These are phyloP conservation scores for Physcomitrium patens DNA, from an alignment of 225 moss, liverwort and hornwort genomes.

Conservation along the genomic window DNA sequence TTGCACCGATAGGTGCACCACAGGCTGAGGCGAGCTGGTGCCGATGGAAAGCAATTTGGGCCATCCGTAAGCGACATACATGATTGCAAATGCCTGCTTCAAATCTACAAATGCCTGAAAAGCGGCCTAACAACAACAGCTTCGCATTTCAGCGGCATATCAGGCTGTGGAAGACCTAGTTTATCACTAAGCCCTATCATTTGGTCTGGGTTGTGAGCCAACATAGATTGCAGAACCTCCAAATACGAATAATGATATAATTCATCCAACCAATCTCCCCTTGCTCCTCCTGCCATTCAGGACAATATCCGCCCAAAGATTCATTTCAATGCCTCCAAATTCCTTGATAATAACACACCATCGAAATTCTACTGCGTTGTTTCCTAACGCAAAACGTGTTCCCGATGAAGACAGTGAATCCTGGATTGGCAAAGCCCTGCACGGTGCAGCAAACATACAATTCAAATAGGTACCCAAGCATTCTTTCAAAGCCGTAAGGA, in stretches of 20 bases:
- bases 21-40: conserved; percentile 79
- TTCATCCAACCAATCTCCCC: conserved; percentile 29
- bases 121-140: conserved; percentile 23
- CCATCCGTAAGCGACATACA: conserved; percentile 99
- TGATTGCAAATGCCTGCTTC: conserved; percentile 50
- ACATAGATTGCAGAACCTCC: conserved; percentile 23
- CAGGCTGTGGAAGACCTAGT: conserved; percentile 32
- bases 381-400: not conserved
- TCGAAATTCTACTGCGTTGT: not conserved
- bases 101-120: conserved; percentile 17
- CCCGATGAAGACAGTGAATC: not conserved
- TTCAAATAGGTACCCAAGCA: not conserved
- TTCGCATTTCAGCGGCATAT: conserved; percentile 26
- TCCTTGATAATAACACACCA: conserved; percentile 9
- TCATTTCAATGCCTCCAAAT: conserved; percentile 21
- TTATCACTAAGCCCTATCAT: conserved; percentile 34
- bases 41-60: conserved; percentile 94
- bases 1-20: conserved; percentile 85
- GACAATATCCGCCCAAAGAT: conserved; percentile 12
- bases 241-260: conserved; percentile 13
- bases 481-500: not conserved
- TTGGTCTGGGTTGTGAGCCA: conserved; percentile 27
- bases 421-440: conserved; percentile 32
- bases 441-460: conserved; percentile 9
- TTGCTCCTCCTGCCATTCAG: conserved; percentile 36